Evolutionary conservation across 2,329 filamentous ascomycete genomes (phyloP), one percentile per base, ranked within the genome.

Genomic region (Hypoxylon sp.): DNA sequence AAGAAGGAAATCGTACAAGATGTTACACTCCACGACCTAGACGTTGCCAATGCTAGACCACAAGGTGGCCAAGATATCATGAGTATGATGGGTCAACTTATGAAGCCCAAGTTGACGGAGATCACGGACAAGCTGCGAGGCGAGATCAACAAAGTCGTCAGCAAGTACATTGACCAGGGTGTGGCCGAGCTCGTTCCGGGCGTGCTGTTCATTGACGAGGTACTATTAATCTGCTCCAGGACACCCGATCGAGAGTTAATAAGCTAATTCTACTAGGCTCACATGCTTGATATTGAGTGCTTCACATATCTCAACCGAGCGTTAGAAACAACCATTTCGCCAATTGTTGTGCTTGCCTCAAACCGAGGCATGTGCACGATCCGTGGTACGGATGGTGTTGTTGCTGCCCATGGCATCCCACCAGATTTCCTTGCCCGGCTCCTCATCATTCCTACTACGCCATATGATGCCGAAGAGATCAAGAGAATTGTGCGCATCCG

Each of bases 1-100:
- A 98, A 98, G 89, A 99, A 99, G 86, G 96, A 99, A 82, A 97
- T 99, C 74, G 96, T 99, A 36, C 96, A 99, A 80, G 96, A 99
- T 77, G 96, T 99, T 69, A 98, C 96, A 49, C 87, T 99, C 71
- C 96, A 99, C 80, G 96, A 99, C 78, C 85, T 99, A 62, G 96
- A 99, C 77, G 91, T 98, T 69, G 96, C 96, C 71, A 99, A 99
- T 77, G 92, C 96, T 13, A 87, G 95, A 75, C 96, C 96, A 3
- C 94, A 98, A 83, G 96, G 96, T 58, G 96, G 96, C 48, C 96
- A 99, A 85, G 96, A 99, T 80, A 97, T 99, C 73, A 98, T 99
- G 94, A 98, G 94, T 84, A 98, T 99, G 96, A 98, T 99, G 95
- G 96, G 96, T 75, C 96, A 99, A 82, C 84, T 99, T 77, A 98